Evolutionary conservation across 495 filamentous ascomycete species (phyloP).

Genomic region (Cercophora scortea): DNA sequence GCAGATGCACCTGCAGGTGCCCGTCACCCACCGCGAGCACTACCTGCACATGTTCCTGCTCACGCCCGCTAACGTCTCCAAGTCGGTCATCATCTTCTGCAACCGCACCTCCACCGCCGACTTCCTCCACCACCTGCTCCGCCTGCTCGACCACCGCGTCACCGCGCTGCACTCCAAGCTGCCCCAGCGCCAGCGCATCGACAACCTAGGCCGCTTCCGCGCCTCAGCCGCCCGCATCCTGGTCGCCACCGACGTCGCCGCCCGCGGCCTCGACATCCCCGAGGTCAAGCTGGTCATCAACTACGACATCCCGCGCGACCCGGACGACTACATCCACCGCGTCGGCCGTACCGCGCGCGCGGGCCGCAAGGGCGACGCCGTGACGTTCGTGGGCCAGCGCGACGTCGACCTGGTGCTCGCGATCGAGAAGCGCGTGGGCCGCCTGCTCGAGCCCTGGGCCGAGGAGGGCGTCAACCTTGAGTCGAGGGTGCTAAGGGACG

Average conservation of each 20-base stretch:
- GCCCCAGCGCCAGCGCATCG: slow-evolving; percentile 70
- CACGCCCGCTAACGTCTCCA: slow-evolving; percentile 65
- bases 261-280: slow-evolving; percentile 94
- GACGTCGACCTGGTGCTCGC: slow-evolving; percentile 81
- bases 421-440: slow-evolving; percentile 77
- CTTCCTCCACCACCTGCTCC: slow-evolving; percentile 76
- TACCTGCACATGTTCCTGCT: slow-evolving; percentile 86
- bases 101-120: slow-evolving; percentile 87
- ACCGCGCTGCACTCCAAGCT: slow-evolving; percentile 84
- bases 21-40: slow-evolving; percentile 83
- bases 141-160: slow-evolving; percentile 77
- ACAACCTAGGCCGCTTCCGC: slow-evolving; percentile 85
- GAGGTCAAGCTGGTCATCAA: slow-evolving; percentile 86
- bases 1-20: slow-evolving; percentile 80
- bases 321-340: slow-evolving; percentile 95
- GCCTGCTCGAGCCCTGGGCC: slow-evolving; percentile 69
- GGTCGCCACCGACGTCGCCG: slow-evolving; percentile 91
- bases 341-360: slow-evolving; percentile 93
- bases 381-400: slow-evolving; percentile 86
- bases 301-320: slow-evolving; percentile 89
- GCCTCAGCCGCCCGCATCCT: slow-evolving; percentile 85
- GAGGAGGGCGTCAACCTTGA: slow-evolving; percentile 91
- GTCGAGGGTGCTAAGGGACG: slow-evolving; percentile 70
- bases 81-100: slow-evolving; percentile 84
- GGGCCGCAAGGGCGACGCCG: slow-evolving; percentile 68